Percentiles rank a stretch among this genome's conserved stretches.
Evolutionary conservation across 345 rosid genomes (phyloP).

Genomic region (Cochlearia excelsa): DNA sequence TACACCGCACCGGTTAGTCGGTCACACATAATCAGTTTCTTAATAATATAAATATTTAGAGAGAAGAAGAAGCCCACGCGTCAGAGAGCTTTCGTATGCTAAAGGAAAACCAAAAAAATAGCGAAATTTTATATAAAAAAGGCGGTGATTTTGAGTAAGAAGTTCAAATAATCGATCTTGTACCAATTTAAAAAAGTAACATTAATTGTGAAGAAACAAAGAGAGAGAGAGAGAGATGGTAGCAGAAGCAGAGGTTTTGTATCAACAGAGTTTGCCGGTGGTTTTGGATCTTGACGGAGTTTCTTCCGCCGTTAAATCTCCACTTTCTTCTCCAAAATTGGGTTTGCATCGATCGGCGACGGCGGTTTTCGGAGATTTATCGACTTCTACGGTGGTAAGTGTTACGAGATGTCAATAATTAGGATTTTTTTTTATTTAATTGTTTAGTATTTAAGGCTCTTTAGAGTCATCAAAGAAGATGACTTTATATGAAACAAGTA

Average conservation of each 20-base stretch:
- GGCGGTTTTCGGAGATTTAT: slow-evolving; percentile 41
- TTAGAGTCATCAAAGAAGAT: background rate
- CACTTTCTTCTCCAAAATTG: slow-evolving; percentile 42
- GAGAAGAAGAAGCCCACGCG: slow-evolving; percentile 6
- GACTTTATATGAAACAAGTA: background rate
- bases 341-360: slow-evolving; percentile 40
- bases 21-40: slow-evolving; percentile 16
- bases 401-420: background rate
- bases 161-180: slow-evolving; percentile 6
- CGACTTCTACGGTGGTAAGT: slow-evolving; percentile 47
- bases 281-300: slow-evolving; percentile 46
- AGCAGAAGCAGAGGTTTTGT: slow-evolving; percentile 61
- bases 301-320: slow-evolving; percentile 27
- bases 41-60: background rate
- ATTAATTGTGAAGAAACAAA: slow-evolving; percentile 12
- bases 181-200: background rate
- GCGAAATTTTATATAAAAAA: slow-evolving; percentile 16
- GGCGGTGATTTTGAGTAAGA: slow-evolving; percentile 16
- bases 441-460: background rate
- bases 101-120: slow-evolving; percentile 8
- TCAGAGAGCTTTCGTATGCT: slow-evolving; percentile 14
- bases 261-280: slow-evolving; percentile 51
- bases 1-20: slow-evolving; percentile 36
- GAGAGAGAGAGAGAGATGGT: slow-evolving; percentile 43
- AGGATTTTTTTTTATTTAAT: slow-evolving; percentile 8